Evolutionary conservation across 2,329 filamentous ascomycete genomes (phyloP), one percentile per base, ranked within the genome.

Genomic region (Microcyclosporella mali): DNA sequence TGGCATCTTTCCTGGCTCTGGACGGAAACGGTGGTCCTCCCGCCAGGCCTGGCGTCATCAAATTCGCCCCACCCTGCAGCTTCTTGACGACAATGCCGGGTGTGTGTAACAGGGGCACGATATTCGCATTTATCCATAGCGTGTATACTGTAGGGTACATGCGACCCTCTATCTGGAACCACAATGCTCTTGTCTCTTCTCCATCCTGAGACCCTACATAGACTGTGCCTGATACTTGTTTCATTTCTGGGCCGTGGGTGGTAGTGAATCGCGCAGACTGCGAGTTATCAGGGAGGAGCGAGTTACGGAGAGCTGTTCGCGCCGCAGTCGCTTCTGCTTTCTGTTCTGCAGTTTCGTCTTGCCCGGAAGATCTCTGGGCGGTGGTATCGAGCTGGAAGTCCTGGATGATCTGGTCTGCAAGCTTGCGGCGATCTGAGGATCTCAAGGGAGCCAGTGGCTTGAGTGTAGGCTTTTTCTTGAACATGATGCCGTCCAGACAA

Each of bases 31-130:
- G 79, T 9, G 80, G 78, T 1, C 81, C 79, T 40, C 76, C 73
- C 19, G 79, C 74, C 11, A 85, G 64, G 7, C 81, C 81, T 2
- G 81, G 81, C 1, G 76, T 82, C 81, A 84, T 84, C 36, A 85
- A 66, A 60, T 84, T 80, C 15, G 81, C 80, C 3, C 81, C 81
- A 6, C 73, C 72, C 44, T 75, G 75, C 7, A 85, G 65, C 61
- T 83, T 84, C 47, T 74, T 69, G 56, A 84, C 74, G 3, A 80
- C 76, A 17, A 78, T 71, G 8, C 71, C 68, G 3, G 77, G 78
- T 0, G 81, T 84, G 52, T 82, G 74, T n/a, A 85, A 68, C 25
- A 85, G 61, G 0, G 81, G 78, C 0, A 83, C 65, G 11, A 85
- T 65, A 21, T 70, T 67, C 2, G 79, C 70, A 53, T 82, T 78